These are phyloP conservation scores for Eimeria tenella DNA, from an alignment of 169 alveolate genomes.

Conservation along the genomic window DNA sequence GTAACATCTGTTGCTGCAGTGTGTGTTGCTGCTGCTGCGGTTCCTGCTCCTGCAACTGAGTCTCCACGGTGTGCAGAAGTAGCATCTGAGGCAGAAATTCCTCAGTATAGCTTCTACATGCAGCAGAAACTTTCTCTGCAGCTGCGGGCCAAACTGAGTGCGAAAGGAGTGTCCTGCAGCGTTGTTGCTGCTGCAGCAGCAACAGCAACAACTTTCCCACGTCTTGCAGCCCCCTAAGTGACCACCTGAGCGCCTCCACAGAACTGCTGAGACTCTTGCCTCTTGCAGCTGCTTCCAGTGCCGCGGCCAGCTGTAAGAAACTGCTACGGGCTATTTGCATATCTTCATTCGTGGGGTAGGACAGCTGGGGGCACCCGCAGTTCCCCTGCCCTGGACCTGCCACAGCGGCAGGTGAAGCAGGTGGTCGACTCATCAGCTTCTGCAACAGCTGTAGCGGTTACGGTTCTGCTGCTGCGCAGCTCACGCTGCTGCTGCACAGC, in stretches of 20 bases:
- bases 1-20: conserved; percentile 19
- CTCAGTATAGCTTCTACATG: conserved; percentile 22
- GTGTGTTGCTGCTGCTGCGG: not conserved
- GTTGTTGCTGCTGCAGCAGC: conserved; percentile 56
- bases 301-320: conserved; percentile 45
- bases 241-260: conserved; percentile 4
- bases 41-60: conserved; percentile 27
- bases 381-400: not conserved
- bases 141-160: conserved; percentile 29
- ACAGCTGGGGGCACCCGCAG: conserved; percentile 28
- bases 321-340: conserved; percentile 39
- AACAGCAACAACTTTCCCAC: not conserved
- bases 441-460: not conserved
- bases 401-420: not conserved
- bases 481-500: not conserved
- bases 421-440: not conserved
- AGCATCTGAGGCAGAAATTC: conserved; percentile 39
- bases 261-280: conserved; percentile 2
- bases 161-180: conserved; percentile 9
- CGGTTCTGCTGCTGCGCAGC: not conserved
- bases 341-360: conserved; percentile 38
- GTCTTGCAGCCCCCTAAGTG: conserved; percentile 4
- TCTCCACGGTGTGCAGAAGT: conserved; percentile 16
- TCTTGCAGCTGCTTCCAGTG: conserved; percentile 27
- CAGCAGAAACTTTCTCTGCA: conserved; percentile 50